These are phyloP conservation scores for Schizosaccharomyces versatilis DNA, from an alignment of 1,139 yeast species.

Conservation along the genomic window DNA sequence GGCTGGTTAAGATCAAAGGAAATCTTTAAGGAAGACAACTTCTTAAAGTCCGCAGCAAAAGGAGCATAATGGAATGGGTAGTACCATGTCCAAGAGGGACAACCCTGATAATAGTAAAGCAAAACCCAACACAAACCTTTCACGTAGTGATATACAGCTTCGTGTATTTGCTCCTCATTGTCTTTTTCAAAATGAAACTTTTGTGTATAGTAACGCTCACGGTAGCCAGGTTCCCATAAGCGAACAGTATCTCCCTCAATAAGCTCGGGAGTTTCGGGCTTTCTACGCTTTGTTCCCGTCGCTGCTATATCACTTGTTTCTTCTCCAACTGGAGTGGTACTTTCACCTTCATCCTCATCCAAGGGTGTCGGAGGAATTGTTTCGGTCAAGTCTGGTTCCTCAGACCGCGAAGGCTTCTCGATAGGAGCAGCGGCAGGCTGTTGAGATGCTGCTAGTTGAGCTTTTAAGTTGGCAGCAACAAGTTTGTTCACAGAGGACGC, in stretches of 20 bases:
- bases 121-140: slow-evolving; percentile 95
- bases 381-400: neutral
- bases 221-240: slow-evolving; percentile 74
- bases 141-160: slow-evolving; percentile 51
- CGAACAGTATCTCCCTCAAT: slow-evolving; percentile 31
- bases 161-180: slow-evolving; percentile 36
- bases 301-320: neutral
- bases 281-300: neutral
- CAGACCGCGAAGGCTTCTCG: neutral
- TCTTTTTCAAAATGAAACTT: slow-evolving; percentile 46
- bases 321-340: neutral
- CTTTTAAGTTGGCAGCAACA: slow-evolving; percentile 46
- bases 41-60: slow-evolving; percentile 67
- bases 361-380: neutral
- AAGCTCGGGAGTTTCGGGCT: slow-evolving; percentile 10
- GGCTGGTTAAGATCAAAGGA: slow-evolving; percentile 55
- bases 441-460: slow-evolving; percentile 17
- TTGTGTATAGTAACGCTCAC: slow-evolving; percentile 51
- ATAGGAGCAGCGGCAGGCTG: neutral
- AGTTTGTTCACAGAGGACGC: slow-evolving; percentile 30
- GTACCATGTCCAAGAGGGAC: slow-evolving; percentile 97
- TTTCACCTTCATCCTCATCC: neutral
- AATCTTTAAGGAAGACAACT: slow-evolving; percentile 37
- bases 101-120: slow-evolving; percentile 83
- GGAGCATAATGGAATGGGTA: slow-evolving; percentile 97